These are phyloP conservation scores for Batrachochytrium dendrobatidis DNA, from an alignment of 371 early-diverging fungal genomes.

Conservation along the genomic window DNA sequence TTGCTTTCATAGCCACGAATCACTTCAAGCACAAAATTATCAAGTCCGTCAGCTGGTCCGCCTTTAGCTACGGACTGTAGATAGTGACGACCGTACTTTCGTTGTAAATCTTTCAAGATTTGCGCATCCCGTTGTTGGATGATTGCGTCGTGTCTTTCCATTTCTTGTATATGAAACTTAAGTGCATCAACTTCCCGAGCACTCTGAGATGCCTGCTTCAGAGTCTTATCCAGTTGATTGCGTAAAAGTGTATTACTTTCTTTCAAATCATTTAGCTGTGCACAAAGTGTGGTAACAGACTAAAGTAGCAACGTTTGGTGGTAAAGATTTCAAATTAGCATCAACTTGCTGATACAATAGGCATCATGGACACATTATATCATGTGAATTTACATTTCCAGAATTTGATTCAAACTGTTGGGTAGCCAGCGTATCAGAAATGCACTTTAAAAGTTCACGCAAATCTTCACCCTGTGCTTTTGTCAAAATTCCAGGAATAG, in stretches of 20 bases:
- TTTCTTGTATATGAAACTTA: constrained; percentile 2
- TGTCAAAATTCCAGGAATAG: neutral
- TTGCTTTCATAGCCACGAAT: neutral
- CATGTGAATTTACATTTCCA: too few relatives aligned
- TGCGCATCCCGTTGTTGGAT: neutral
- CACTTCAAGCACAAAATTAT: neutral
- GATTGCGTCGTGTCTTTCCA: too few relatives aligned
- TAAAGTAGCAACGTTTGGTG: too few relatives aligned
- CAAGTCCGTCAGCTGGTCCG: neutral
- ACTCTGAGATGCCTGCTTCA: neutral
- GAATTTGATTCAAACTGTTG: too few relatives aligned
- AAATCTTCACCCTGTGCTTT: neutral
- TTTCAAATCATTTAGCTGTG: too few relatives aligned
- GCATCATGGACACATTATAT: too few relatives aligned
- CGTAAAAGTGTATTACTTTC: too few relatives aligned
- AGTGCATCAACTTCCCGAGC: neutral
- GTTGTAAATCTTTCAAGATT: neutral
- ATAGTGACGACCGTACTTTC: neutral
- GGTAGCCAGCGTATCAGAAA: too few relatives aligned
- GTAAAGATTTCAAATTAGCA: too few relatives aligned
- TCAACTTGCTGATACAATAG: too few relatives aligned
- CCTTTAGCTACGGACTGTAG: neutral
- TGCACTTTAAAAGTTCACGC: neutral
- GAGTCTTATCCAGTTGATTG: neutral
- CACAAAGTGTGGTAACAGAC: too few relatives aligned